A percentile compares a stretch with the other conserved stretches of the same genome.
Evolutionary conservation across 192 early-diverging fungal genomes (phyloP).

Genomic region (Spinellus fusiger): DNA sequence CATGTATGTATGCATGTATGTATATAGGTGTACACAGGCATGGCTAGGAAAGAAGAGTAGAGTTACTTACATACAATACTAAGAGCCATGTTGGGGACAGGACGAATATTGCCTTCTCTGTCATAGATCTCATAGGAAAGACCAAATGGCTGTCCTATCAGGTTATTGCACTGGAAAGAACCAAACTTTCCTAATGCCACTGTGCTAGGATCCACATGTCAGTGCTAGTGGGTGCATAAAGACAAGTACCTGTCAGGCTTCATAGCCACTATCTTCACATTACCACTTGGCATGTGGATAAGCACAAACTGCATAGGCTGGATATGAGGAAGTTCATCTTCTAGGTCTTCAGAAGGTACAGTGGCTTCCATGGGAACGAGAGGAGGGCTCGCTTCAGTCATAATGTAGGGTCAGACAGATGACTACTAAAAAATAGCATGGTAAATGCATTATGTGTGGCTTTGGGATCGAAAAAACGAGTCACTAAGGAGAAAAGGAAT

Average conservation of each 20-base stretch:
- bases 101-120: conserved; percentile 43
- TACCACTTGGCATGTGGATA: conserved; percentile 79
- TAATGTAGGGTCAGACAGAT: no score
- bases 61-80: conserved; percentile 31
- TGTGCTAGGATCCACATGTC: conserved; percentile 26
- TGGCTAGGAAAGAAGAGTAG: background rate
- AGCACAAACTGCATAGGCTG: conserved; percentile 60
- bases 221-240: background rate
- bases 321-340: conserved; percentile 29
- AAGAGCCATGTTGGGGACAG: conserved; percentile 27
- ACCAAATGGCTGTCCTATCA: conserved; percentile 81
- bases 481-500: no score
- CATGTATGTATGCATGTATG: background rate
- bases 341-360: no score
- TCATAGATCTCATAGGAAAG: conserved; percentile 79
- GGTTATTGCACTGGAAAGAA: conserved; percentile 64
- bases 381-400: no score
- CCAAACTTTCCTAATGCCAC: conserved; percentile 92
- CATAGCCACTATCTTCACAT: conserved; percentile 70
- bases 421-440: no score
- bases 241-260: conserved; percentile 50
- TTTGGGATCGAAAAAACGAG: no score
- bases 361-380: no score
- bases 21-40: background rate
- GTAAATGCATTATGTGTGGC: no score